Percentiles rank a stretch among this genome's conserved stretches.
Conservation (phyloP, 139 green algal genomes). For the Astrephomene gubernaculifera region DNA sequence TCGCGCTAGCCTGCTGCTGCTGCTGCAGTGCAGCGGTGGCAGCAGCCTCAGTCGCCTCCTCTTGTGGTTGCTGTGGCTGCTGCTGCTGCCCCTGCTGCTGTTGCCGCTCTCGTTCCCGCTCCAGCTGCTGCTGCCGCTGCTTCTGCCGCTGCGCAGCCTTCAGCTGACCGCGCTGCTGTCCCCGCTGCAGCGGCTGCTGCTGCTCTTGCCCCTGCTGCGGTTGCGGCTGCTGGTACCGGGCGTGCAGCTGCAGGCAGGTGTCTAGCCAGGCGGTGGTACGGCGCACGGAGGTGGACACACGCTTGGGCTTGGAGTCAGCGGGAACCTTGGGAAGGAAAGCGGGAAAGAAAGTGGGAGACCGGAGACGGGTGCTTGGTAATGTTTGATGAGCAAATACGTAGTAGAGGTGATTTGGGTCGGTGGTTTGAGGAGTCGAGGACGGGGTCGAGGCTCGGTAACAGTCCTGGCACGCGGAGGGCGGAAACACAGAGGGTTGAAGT, state of each 20-base stretch:
- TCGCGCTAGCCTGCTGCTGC: no score
- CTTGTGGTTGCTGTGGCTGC: no score
- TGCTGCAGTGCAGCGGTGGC: no score
- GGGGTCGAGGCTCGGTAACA: no score
- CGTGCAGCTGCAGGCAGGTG: slow-evolving; percentile 56
- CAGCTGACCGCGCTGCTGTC: not conserved
- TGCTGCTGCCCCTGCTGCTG: not conserved
- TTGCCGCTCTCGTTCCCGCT: not conserved
- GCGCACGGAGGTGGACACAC: slow-evolving; percentile 34
- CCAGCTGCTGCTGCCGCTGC: not conserved
- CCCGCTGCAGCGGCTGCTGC: not conserved
- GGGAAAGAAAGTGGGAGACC: no score
- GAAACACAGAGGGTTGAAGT: no score
- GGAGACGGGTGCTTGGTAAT: no score
- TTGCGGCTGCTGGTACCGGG: slow-evolving; percentile 1
- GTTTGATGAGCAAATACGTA: no score
- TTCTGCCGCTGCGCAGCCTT: not conserved
- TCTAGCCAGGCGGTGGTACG: slow-evolving; percentile 69
- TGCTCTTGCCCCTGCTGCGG: slow-evolving; percentile 16
- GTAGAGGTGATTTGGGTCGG: no score
- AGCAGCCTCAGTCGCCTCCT: no score
- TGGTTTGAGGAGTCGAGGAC: no score
- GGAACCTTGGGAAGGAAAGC: not conserved
- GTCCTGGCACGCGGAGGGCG: no score
- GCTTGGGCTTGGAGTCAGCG: slow-evolving; percentile 18